Conservation (phyloP, 805 yeast species). For the Starmera quercuum region DNA sequence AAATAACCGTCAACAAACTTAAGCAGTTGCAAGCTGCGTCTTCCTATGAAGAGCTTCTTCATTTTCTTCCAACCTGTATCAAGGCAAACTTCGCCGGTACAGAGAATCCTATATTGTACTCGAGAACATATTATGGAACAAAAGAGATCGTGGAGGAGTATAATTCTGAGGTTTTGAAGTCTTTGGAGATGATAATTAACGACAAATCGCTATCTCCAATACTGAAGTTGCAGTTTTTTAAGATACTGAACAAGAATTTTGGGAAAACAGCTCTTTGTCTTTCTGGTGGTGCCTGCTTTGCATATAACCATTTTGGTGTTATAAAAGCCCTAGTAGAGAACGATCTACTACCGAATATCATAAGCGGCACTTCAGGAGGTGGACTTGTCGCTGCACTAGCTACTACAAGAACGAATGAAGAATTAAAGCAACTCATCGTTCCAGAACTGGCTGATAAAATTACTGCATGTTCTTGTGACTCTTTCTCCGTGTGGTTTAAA, state of each 20-base stretch:
- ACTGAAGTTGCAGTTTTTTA: constrained; percentile 46
- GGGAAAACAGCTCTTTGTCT: constrained; percentile 69
- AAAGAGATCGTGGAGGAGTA: constrained; percentile 50
- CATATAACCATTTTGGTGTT: constrained; percentile 72
- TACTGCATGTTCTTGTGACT: constrained; percentile 65
- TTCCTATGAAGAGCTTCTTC: constrained; percentile 39
- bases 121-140: constrained; percentile 73
- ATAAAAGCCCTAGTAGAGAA: constrained; percentile 63
- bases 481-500: constrained; percentile 49
- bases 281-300: constrained; percentile 76
- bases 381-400: constrained; percentile 70
- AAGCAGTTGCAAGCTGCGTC: constrained; percentile 24
- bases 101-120: constrained; percentile 62
- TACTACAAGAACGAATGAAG: constrained; percentile 63
- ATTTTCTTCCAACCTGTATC: constrained; percentile 56
- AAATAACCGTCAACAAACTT: constrained; percentile 38
- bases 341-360: constrained; percentile 56
- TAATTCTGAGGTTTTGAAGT: constrained; percentile 41
- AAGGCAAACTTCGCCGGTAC: constrained; percentile 74
- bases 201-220: constrained; percentile 28
- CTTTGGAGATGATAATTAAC: constrained; percentile 36
- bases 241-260: constrained; percentile 50
- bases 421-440: constrained; percentile 40
- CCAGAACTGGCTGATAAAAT: constrained; percentile 58
- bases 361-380: constrained; percentile 80